Evolutionary conservation across 345 rosid species (phyloP).

Genomic region (Salix exigua): DNA sequence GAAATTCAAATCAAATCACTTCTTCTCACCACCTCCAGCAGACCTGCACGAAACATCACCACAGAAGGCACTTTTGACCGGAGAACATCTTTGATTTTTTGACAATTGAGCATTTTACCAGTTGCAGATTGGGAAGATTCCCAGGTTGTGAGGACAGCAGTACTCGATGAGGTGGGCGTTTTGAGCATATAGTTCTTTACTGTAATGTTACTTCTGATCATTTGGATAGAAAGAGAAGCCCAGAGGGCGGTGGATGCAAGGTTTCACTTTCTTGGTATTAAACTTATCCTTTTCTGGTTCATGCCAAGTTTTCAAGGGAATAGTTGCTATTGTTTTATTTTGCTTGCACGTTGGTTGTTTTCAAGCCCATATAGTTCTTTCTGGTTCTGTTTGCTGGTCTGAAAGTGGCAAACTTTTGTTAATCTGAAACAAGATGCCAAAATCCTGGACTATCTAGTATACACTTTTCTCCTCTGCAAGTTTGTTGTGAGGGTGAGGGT

Average conservation of each 20-base stretch:
- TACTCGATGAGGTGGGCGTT: conserved; percentile 94
- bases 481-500: not conserved
- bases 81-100: not conserved
- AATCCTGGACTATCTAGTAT: not conserved
- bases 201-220: conserved; percentile 87
- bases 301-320: not conserved
- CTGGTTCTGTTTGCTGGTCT: not conserved
- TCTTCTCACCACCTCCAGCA: too few species aligned
- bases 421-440: not conserved
- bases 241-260: conserved; percentile 72
- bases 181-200: conserved; percentile 88
- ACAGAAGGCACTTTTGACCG: not conserved
- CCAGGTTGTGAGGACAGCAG: conserved; percentile 88
- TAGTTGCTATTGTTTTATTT: not conserved
- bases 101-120: not conserved
- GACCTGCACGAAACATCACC: too few species aligned
- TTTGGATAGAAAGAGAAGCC: conserved; percentile 91
- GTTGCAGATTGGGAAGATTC: conserved; percentile 72
- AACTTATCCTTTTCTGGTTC: not conserved
- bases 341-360: not conserved
- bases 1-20: too few species aligned
- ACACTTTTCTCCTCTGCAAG: not conserved
- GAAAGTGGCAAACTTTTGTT: not conserved
- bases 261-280: not conserved
- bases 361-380: not conserved